A percentile compares a stretch with the other conserved stretches of the same genome.
Conservation (phyloP, 1,284 basidiomycete genomes). For the Porodaedalea pini region DNA sequence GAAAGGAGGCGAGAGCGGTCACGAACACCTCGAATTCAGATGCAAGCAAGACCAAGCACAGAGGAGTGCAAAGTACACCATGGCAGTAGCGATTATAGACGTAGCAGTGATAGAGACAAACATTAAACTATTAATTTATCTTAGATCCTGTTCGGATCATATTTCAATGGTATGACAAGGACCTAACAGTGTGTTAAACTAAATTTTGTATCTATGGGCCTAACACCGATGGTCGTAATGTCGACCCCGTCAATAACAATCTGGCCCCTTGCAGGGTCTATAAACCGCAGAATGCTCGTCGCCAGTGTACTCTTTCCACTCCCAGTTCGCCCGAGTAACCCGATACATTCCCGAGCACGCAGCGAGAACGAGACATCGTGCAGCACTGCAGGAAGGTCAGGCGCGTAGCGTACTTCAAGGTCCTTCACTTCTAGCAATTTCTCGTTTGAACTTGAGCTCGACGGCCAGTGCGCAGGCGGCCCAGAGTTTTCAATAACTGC, state of each 20-base stretch:
- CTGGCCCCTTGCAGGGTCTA: slow-evolving; percentile 75
- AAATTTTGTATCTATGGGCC: too few relatives aligned
- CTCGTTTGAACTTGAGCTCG: slow-evolving; percentile 42
- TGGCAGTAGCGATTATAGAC: too few relatives aligned
- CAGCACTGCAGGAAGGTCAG: slow-evolving; percentile 80
- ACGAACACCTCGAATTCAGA: too few relatives aligned
- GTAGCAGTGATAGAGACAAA: too few relatives aligned
- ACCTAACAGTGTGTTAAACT: too few relatives aligned
- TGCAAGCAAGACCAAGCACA: too few relatives aligned
- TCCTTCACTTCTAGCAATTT: slow-evolving; percentile 33
- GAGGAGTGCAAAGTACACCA: too few relatives aligned
- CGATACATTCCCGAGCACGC: slow-evolving; percentile 63
- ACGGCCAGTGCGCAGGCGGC: slow-evolving; percentile 85
- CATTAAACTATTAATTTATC: too few relatives aligned
- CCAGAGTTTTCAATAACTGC: slow-evolving; percentile 60
- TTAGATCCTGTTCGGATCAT: too few relatives aligned
- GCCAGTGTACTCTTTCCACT: slow-evolving; percentile 64
- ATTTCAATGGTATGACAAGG: too few relatives aligned
- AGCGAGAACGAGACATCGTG: slow-evolving; percentile 68
- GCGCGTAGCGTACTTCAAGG: slow-evolving; percentile 77
- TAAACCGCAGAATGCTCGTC: slow-evolving; percentile 84
- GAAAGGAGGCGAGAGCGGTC: too few relatives aligned
- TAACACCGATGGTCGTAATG: slow-evolving; percentile 80
- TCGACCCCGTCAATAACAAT: slow-evolving; percentile 89
- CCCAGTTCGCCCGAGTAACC: slow-evolving; percentile 73